Conservation (phyloP, 352 stramenopile genomes). For the Pythium aquatile region DNA sequence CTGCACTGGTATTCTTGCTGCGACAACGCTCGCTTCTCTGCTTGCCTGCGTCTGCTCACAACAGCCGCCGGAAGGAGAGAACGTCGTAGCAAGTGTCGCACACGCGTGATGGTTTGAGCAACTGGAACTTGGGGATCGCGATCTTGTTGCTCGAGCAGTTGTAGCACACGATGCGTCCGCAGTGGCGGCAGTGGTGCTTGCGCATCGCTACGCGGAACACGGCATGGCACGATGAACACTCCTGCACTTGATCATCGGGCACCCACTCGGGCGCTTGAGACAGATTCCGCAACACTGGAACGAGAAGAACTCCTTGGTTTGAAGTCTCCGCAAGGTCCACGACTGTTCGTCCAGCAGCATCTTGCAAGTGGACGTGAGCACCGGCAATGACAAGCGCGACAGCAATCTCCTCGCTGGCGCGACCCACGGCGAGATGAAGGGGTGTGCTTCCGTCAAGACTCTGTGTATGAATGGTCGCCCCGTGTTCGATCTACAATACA, state of each 20-base stretch:
- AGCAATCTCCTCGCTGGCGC: slow-evolving; percentile 68
- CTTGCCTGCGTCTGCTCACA: slow-evolving; percentile 33
- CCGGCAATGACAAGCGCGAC: slow-evolving; percentile 72
- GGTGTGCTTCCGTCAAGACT: slow-evolving; percentile 85
- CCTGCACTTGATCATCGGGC: slow-evolving; percentile 62
- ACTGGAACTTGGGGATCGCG: slow-evolving; percentile 80
- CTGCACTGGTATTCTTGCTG: not conserved
- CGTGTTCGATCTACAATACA: slow-evolving; percentile 69
- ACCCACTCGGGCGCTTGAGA: slow-evolving; percentile 57
- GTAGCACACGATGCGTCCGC: slow-evolving; percentile 81
- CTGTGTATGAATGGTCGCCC: slow-evolving; percentile 72
- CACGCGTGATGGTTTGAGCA: slow-evolving; percentile 67
- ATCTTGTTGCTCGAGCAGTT: slow-evolving; percentile 87
- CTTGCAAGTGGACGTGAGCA: slow-evolving; percentile 74
- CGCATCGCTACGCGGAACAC: slow-evolving; percentile 80
- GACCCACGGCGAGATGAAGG: slow-evolving; percentile 73
- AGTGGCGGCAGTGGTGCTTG: slow-evolving; percentile 84
- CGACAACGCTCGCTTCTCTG: not conserved
- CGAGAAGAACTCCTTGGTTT: slow-evolving; percentile 76
- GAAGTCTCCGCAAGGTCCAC: slow-evolving; percentile 83
- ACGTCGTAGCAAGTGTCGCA: slow-evolving; percentile 85
- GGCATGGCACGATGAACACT: slow-evolving; percentile 75
- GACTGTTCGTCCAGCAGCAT: slow-evolving; percentile 77
- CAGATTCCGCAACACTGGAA: slow-evolving; percentile 80
- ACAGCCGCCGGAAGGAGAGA: slow-evolving; percentile 74